Conservation (phyloP, 768 basidiomycete genomes). For the Amanita pallidorosea region DNA sequence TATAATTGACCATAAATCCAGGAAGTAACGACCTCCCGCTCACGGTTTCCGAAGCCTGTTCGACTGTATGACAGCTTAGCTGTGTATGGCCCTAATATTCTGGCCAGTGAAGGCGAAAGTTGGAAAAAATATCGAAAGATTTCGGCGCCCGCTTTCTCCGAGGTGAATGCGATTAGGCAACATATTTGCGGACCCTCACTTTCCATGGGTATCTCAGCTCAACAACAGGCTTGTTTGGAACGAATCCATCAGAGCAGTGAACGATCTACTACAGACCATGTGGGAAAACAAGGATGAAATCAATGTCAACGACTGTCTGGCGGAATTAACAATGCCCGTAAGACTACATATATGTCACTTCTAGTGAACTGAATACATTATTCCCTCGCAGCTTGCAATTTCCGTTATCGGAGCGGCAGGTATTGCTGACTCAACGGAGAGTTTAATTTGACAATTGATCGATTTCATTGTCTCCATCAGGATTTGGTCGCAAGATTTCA, state of each 20-base stretch:
- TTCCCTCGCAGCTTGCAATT: slow-evolving; percentile 33
- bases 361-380: slow-evolving; percentile 5
- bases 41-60: slow-evolving; percentile 48
- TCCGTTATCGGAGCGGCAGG: slow-evolving; percentile 47
- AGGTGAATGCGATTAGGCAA: slow-evolving; percentile 22
- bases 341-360: slow-evolving; percentile 6
- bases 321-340: slow-evolving; percentile 43
- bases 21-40: slow-evolving; percentile 39
- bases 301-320: slow-evolving; percentile 29
- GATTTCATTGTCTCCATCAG: slow-evolving; percentile 12
- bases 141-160: slow-evolving; percentile 54
- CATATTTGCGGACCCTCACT: neutral
- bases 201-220: slow-evolving; percentile 16
- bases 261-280: slow-evolving; percentile 32
- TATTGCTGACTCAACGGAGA: slow-evolving; percentile 8
- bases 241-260: slow-evolving; percentile 29
- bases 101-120: slow-evolving; percentile 51
- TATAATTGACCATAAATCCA: slow-evolving; percentile 10
- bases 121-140: slow-evolving; percentile 61
- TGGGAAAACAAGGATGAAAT: slow-evolving; percentile 35
- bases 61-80: slow-evolving; percentile 31
- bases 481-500: slow-evolving; percentile 40
- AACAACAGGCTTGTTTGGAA: slow-evolving; percentile 42
- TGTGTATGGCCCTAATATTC: slow-evolving; percentile 51
- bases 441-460: neutral